Evolutionary conservation across 2,329 filamentous ascomycete genomes (phyloP).

Genomic region (Arachnomyces sp.): DNA sequence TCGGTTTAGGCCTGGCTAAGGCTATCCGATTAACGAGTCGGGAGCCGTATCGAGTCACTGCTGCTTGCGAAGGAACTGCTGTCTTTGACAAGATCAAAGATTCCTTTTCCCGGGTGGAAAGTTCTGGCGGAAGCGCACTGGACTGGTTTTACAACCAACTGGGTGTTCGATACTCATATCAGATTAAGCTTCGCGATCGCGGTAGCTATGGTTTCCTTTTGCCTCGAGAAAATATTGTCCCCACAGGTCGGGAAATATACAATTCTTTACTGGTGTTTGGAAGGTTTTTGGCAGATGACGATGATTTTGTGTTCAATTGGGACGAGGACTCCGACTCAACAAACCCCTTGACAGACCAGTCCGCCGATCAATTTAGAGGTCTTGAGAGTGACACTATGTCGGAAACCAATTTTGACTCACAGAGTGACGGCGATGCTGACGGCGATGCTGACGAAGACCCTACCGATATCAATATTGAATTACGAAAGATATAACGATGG

Average conservation of each 20-base stretch:
- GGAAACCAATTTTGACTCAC: no score
- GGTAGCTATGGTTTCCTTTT: conserved; percentile 91
- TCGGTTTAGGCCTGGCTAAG: conserved; percentile 80
- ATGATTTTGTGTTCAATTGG: not conserved
- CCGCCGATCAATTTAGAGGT: no score
- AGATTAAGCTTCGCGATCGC: conserved; percentile 86
- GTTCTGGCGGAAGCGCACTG: conserved; percentile 74
- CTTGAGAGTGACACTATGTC: no score
- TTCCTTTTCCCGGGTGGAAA: conserved; percentile 55
- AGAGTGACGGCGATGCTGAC: no score
- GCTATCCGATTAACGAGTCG: conserved; percentile 75
- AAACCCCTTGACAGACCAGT: no score
- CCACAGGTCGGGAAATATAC: conserved; percentile 80
- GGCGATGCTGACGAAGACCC: no score
- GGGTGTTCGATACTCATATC: conserved; percentile 75
- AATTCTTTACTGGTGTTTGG: conserved; percentile 78
- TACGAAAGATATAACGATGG: no score
- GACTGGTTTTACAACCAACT: conserved; percentile 95
- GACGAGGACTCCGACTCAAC: no score
- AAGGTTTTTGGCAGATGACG: conserved; percentile 46
- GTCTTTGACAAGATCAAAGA: conserved; percentile 35
- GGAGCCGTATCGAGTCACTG: conserved; percentile 67
- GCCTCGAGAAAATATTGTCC: conserved; percentile 77
- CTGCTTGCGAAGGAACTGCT: conserved; percentile 73
- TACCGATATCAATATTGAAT: no score